Percentiles rank a stretch among this genome's conserved stretches.
phyloP scores from a whole-genome alignment of 129 eudicot genomes.

The Artemisia tridentata region DNA sequence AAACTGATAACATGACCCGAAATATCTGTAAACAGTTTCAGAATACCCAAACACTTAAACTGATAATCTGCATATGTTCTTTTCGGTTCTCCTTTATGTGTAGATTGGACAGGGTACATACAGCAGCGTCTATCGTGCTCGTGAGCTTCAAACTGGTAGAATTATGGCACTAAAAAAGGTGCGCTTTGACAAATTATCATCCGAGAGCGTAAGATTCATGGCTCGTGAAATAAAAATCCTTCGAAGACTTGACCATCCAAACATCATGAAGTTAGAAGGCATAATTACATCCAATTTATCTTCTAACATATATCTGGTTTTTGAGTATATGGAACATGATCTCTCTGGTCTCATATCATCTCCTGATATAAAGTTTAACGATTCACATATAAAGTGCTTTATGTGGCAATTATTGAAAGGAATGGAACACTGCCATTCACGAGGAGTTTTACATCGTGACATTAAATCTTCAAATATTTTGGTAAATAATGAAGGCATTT shows the following conservation, averaged over 20 bases:
- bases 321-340: conserved; percentile 89
- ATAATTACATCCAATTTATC: conserved; percentile 64
- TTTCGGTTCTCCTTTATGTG: conserved; percentile 5
- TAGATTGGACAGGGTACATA: conserved; percentile 89
- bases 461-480: conserved; percentile 72
- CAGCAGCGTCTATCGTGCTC: conserved; percentile 74
- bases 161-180: conserved; percentile 75
- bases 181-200: conserved; percentile 68
- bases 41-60: no score
- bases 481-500: conserved; percentile 66
- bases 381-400: conserved; percentile 74
- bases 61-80: not conserved
- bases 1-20: no score
- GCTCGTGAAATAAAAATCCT: conserved; percentile 79
- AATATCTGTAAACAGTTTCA: no score
- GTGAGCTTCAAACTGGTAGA: conserved; percentile 56
- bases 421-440: conserved; percentile 69
- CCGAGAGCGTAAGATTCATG: conserved; percentile 79
- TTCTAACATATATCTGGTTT: conserved; percentile 60
- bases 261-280: conserved; percentile 78
- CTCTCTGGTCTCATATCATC: conserved; percentile 65
- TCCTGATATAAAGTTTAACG: conserved; percentile 66
- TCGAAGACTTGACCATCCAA: conserved; percentile 77
- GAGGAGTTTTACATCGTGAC: conserved; percentile 75
- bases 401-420: conserved; percentile 72